Percentiles rank a stretch among this genome's conserved stretches.
Conservation (phyloP, 495 filamentous ascomycete genomes). For the Aspergillus ellipticus region DNA sequence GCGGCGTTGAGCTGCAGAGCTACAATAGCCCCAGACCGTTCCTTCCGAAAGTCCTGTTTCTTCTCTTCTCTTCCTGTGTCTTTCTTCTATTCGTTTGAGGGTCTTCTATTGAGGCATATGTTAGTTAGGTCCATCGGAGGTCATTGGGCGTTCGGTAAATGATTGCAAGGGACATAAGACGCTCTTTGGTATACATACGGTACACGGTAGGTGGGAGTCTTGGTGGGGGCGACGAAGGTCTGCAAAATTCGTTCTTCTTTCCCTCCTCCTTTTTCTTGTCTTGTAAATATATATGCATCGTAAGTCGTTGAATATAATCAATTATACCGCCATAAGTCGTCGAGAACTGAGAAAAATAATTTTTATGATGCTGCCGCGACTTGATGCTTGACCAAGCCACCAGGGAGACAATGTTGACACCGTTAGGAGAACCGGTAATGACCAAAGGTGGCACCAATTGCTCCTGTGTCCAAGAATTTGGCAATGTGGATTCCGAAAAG, state of each 20-base stretch:
- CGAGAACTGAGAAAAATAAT: neutral
- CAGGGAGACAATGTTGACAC: too few relatives aligned
- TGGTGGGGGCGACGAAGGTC: neutral
- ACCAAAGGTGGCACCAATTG: too few relatives aligned
- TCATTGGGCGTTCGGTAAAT: constrained; percentile 6
- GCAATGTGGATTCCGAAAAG: too few relatives aligned
- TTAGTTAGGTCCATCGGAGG: neutral
- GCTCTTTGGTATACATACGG: constrained; percentile 1
- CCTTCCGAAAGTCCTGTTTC: neutral
- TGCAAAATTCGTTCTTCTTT: neutral
- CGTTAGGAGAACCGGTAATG: too few relatives aligned
- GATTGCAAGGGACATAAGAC: neutral
- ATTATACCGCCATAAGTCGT: neutral
- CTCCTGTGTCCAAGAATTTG: too few relatives aligned
- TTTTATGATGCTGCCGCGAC: too few relatives aligned
- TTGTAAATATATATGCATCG: neutral
- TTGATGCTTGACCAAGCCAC: too few relatives aligned
- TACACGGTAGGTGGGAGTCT: neutral
- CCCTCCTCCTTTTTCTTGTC: neutral
- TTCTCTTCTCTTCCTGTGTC: neutral
- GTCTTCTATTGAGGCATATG: constrained; percentile 4
- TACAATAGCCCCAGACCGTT: neutral
- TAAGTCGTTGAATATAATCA: neutral
- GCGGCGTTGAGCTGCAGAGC: constrained; percentile 10
- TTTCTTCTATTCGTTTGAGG: constrained; percentile 4